Base-by-base conservation (phyloP, 768 basidiomycete species). In the Xerocomellus dryophilus region DNA sequence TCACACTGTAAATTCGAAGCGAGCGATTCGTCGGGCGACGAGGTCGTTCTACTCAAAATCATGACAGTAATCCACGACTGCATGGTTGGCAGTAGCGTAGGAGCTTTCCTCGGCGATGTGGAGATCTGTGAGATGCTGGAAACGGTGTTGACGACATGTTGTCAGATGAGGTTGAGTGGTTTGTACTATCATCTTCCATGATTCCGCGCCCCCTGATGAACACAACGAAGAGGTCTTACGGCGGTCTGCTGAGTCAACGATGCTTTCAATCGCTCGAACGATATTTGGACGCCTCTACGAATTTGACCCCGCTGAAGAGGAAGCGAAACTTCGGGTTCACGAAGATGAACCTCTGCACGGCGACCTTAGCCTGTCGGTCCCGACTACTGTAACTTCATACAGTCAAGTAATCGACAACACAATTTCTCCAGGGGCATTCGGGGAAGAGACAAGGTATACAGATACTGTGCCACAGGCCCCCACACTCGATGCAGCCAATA, bases 61-160 rank as follows among this genome's bases (percentile, higher is more conserved):
- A 83, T 98, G 78, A 81, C 86, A 8, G 86, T 98, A 17, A 93
- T 96, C 48, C 84, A 91, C 57, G 84, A 90, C 59, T 88, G 89
- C 62, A 77, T 97, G 58, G 86, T 86, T 59, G 78, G 84, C 48
- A 71, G 67, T 53, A 74, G 71, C 52, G 83, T 91, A 27, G 88
- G 90, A 1, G 68, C 73, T n/a, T 76, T 78, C 10, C 78, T 98
- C 34, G 92, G 90, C 25, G 96, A 99, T 63, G 82, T 97, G 49
- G 93, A 94, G 67, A 87, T 98, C 15, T 99, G 97, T 67, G 97
- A 98, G 73, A 94, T 99, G 88, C 76, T 99, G 61, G 97, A 99
- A 71, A 96, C 95, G 1, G 96, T 98, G 5, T 72, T 99, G 61
- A 96, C 94, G 11, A 98, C 96, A 46, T 93, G 94, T 60, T 98